Evolutionary conservation across 352 stramenopile genomes (phyloP).

Genomic region (Phytophthora hybrid): DNA sequence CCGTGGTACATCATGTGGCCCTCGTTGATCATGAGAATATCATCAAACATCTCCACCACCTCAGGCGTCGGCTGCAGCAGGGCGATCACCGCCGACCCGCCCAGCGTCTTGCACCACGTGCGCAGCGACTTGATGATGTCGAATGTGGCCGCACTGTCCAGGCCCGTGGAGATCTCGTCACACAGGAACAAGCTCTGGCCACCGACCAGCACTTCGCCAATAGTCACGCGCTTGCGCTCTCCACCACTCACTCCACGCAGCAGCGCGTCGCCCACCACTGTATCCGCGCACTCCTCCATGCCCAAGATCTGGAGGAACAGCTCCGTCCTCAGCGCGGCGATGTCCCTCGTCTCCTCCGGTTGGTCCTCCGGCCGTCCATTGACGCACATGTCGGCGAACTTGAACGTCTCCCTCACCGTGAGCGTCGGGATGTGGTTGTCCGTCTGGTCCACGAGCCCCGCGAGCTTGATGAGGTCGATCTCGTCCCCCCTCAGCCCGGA

Average conservation of each 20-base stretch:
- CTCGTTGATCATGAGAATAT: slow-evolving; percentile 95
- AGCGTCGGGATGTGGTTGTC: slow-evolving; percentile 84
- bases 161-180: slow-evolving; percentile 77
- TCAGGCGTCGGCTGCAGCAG: slow-evolving; percentile 80
- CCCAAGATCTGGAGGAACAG: slow-evolving; percentile 86
- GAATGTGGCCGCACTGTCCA: slow-evolving; percentile 62
- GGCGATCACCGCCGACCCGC: slow-evolving; percentile 47
- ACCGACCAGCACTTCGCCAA: slow-evolving; percentile 68
- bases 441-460: slow-evolving; percentile 67
- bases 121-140: slow-evolving; percentile 66
- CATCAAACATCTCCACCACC: slow-evolving; percentile 96
- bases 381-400: slow-evolving; percentile 94
- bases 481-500: slow-evolving; percentile 49
- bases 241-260: slow-evolving; percentile 92
- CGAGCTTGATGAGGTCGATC: slow-evolving; percentile 70
- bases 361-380: slow-evolving; percentile 63
- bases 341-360: slow-evolving; percentile 77
- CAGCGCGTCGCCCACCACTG: slow-evolving; percentile 91
- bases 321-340: slow-evolving; percentile 73
- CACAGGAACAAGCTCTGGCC: slow-evolving; percentile 76
- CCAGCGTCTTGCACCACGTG: slow-evolving; percentile 51
- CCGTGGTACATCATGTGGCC: slow-evolving; percentile 95
- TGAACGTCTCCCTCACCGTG: slow-evolving; percentile 65
- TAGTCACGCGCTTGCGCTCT: slow-evolving; percentile 85
- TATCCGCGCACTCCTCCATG: slow-evolving; percentile 90